A percentile compares a stretch with the other conserved stretches of the same genome.
Conservation (phyloP, 1,284 basidiomycete species). For the Hymenochaete sp. region DNA sequence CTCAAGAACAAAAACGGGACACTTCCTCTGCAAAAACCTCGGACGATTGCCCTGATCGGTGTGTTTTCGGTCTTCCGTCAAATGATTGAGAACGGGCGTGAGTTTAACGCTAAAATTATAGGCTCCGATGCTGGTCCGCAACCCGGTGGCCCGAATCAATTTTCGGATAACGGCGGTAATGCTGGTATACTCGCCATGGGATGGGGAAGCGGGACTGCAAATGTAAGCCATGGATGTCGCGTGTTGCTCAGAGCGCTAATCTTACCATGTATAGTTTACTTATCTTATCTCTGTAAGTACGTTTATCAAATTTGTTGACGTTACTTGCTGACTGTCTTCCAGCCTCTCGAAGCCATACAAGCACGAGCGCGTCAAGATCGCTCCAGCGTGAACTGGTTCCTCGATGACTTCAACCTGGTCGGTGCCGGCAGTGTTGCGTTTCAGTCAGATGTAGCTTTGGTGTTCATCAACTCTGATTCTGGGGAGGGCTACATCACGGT, state of each 20-base stretch:
- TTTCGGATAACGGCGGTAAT: conserved; percentile 51
- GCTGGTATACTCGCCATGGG: conserved; percentile 77
- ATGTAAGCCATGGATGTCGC: conserved; percentile 4
- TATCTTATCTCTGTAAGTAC: conserved; percentile 46
- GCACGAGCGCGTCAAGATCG: conserved; percentile 48
- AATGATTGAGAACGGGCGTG: too few species aligned
- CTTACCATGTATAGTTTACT: conserved; percentile 31
- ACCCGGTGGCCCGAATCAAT: conserved; percentile 64
- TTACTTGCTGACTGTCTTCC: conserved; percentile 13
- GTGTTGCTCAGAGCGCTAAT: conserved; percentile 27
- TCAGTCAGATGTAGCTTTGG: conserved; percentile 54
- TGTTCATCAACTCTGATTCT: conserved; percentile 67
- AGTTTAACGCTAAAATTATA: conserved; percentile 25
- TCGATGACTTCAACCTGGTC: conserved; percentile 57
- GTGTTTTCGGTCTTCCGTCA: conserved; percentile 21
- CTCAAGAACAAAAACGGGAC: conserved; percentile 67
- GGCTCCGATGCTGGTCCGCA: conserved; percentile 65
- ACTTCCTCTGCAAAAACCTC: conserved; percentile 58
- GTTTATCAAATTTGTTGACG: background rate
- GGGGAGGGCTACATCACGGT: conserved; percentile 73
- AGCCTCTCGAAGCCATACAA: conserved; percentile 70
- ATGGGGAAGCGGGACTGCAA: conserved; percentile 59
- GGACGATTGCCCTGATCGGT: conserved; percentile 51
- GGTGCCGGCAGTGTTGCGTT: conserved; percentile 43
- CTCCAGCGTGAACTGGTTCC: conserved; percentile 49